Conservation (phyloP, 305 asterid species). For the Fraxinus angustifolia region DNA sequence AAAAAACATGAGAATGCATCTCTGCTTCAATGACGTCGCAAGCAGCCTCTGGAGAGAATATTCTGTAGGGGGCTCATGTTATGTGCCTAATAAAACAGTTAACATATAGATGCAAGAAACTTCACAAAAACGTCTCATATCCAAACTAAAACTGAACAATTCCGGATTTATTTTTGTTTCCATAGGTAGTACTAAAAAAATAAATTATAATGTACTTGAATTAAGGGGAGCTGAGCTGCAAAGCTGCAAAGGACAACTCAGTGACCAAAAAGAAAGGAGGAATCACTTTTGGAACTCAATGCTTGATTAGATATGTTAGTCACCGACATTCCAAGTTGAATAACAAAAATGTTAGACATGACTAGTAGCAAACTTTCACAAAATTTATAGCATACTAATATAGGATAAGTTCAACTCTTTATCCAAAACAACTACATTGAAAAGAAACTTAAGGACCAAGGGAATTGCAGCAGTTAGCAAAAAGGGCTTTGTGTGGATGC, state of each 20-base stretch:
- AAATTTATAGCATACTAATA: not conserved
- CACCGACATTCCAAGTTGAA: not conserved
- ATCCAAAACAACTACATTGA: not conserved
- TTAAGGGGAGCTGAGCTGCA: not conserved
- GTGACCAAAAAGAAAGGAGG: not conserved
- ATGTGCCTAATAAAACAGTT: constrained; percentile 17
- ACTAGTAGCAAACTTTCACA: not conserved
- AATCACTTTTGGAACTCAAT: not conserved
- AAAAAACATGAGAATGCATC: constrained; percentile 85
- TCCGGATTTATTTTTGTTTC: not conserved
- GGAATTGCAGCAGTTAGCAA: constrained; percentile 11
- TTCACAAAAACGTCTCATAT: constrained; percentile 7
- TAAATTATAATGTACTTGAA: not conserved
- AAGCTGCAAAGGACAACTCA: not conserved
- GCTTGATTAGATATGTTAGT: not conserved
- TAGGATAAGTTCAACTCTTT: not conserved
- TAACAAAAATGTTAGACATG: not conserved
- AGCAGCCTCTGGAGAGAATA: constrained; percentile 87
- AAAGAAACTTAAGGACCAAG: not conserved
- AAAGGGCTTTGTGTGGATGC: not conserved
- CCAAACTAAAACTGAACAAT: constrained; percentile 3
- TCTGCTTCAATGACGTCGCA: constrained; percentile 95
- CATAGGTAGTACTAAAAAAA: not conserved
- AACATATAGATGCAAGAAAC: not conserved
- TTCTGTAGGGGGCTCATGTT: constrained; percentile 45